Evolutionary conservation across 805 yeast species (phyloP), one percentile per base, ranked within the genome.

Genomic region (Tetrapisispora nanseiensis): DNA sequence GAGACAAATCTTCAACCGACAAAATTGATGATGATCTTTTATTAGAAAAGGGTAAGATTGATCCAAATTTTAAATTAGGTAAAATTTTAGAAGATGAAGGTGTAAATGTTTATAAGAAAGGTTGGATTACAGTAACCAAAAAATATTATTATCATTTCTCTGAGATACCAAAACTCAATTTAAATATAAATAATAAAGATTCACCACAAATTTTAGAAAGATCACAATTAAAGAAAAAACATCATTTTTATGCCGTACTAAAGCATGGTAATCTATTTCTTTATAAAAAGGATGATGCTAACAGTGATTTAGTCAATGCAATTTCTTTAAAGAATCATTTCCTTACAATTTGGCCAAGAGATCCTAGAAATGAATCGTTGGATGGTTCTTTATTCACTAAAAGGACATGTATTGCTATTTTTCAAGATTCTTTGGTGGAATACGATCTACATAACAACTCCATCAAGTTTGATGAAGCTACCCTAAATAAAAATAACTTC

Each of bases 251-350:
- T 57, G 89, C 81, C 1, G 78, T 84, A 0, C 66, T 87, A 40
- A 82, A 84, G 53, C 96, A 89, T 54, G 95, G 96, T 0, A 87
- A 87, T 55, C 63, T 92, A 42, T 86, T 89, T 55, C 66, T 92
- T n/a, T 90, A 85, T 63, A 76, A 76, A 46, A 86, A 83, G 55
- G 82, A 80, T 33, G 29, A 55, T 1, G 46, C 48, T 1, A 48
- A 46, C 66, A 69, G 37, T 70, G 76, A 56, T 72, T 69, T 54
- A 78, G 78, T 58, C 48, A 89, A 86, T 61, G 95, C 84, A 8
- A 76, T 92, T 45, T 86, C 84, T 2, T 61, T 92, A 19, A 74
- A 82, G 5, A 75, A 80, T 51, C 76, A 77, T 50, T 68, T 86
- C 28, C 82, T 87, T 1, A 67, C 84, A 1, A 65, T 89, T 7